phyloP scores from a whole-genome alignment of 768 basidiomycete genomes.

The Russula virescens region DNA sequence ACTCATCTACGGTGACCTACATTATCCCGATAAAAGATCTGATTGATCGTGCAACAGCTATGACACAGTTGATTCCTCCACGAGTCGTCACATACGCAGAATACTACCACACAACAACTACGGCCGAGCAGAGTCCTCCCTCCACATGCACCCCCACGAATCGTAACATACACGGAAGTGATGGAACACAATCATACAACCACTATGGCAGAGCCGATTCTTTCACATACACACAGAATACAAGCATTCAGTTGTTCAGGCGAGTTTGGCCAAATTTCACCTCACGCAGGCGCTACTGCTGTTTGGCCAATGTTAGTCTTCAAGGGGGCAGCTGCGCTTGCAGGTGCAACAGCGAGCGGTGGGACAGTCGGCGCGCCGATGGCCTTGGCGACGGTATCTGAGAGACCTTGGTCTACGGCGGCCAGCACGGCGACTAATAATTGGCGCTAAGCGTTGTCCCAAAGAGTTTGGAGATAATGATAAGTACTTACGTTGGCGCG shows the following conservation, averaged over 20 bases:
- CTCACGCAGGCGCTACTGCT: not conserved
- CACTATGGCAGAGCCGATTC: not conserved
- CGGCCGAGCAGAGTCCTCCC: too few species aligned
- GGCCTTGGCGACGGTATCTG: slow-evolving; percentile 72
- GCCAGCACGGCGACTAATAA: slow-evolving; percentile 32
- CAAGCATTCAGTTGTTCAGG: not conserved
- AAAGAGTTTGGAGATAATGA: not conserved
- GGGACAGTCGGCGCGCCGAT: slow-evolving; percentile 53
- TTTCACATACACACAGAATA: not conserved
- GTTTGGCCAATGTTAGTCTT: slow-evolving; percentile 25
- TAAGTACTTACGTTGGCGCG: slow-evolving; percentile 54
- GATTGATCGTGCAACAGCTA: too few species aligned
- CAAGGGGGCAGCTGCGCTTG: slow-evolving; percentile 51
- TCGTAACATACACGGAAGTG: too few species aligned
- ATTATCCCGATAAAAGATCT: too few species aligned
- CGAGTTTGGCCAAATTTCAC: not conserved
- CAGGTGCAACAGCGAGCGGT: slow-evolving; percentile 59
- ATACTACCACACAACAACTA: too few species aligned
- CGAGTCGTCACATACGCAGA: too few species aligned
- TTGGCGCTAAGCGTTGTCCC: slow-evolving; percentile 48
- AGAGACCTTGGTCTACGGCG: slow-evolving; percentile 66
- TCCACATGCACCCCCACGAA: too few species aligned
- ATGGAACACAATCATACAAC: slow-evolving; percentile 1
- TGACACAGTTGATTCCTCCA: too few species aligned
- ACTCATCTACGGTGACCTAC: too few species aligned